Evolutionary conservation across 495 filamentous ascomycete genomes (phyloP).

Genomic region (Penicillium soppii): DNA sequence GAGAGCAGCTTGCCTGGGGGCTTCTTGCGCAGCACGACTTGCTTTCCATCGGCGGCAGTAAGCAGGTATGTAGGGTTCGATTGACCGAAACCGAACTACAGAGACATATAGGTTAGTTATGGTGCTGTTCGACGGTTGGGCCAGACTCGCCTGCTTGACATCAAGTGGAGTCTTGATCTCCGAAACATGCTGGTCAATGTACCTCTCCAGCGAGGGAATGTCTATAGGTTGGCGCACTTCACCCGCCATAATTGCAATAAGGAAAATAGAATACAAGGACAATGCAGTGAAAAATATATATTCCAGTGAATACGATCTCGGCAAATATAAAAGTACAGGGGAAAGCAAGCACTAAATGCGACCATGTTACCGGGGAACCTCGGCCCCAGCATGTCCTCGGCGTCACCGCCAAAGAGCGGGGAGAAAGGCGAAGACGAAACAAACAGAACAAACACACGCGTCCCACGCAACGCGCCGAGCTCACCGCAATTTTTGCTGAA

Average conservation of each 20-base stretch:
- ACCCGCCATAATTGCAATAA: conserved; percentile 69
- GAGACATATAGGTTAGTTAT: background rate
- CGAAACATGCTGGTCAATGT: conserved; percentile 72
- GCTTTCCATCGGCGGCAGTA: conserved; percentile 61
- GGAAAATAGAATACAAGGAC: background rate
- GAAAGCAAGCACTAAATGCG: background rate
- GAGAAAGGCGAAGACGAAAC: background rate
- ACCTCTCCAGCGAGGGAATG: conserved; percentile 70
- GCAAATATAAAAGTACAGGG: conserved; percentile 1
- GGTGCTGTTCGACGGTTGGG: background rate
- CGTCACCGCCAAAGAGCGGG: conserved; percentile 7
- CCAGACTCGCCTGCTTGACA: conserved; percentile 73
- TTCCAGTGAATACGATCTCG: background rate
- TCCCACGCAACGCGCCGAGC: conserved; percentile 27
- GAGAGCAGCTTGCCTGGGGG: conserved; percentile 88
- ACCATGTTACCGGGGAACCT: conserved; percentile 25
- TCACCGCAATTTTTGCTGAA: conserved; percentile 24
- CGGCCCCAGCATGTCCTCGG: conserved; percentile 23
- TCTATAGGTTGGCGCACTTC: conserved; percentile 86
- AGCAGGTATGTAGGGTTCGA: conserved; percentile 96
- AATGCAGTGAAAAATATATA: background rate
- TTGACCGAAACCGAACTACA: conserved; percentile 91
- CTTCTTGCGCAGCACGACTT: conserved; percentile 92
- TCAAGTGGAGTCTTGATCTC: conserved; percentile 77
- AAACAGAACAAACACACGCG: conserved; percentile 25